Base-by-base conservation (phyloP, 257 asterid genomes). In the Anisodus acutangulus region DNA sequence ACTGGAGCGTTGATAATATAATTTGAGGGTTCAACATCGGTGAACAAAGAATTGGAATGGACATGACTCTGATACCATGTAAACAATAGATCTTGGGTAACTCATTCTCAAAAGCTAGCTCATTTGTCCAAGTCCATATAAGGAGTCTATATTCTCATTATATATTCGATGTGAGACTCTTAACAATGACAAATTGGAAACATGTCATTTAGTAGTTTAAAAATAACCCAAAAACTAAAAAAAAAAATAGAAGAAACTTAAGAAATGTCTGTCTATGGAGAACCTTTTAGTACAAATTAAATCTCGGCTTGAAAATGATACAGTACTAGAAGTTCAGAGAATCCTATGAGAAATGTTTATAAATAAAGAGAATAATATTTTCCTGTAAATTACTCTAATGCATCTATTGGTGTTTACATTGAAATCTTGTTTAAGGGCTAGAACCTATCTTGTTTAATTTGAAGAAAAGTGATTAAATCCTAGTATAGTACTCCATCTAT, bases 371-470 rank as follows among this genome's bases (percentile, higher is more conserved):
- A 68, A 15, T 6, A 3, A 37, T 68, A 68, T 37, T 68, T 68
- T 68, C 76, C 22, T 37, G 59, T 15, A 19, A 70, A 43, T 43
- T 71, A 71, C 79, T 71, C 79, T 71, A 47, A 72, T 72, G 54
- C 53, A 57, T 57, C 19, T 57, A 57, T 51, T 51, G 57, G 60
- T 68, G 39, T 71, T 43, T 70, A 22, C 22, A 70, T n/a, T 41
- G 79, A 19, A 17, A 8, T 70, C 76, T 67, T 67, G 9, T 67
- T 67, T 68, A 22, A 68, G 10, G 35, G 76, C 4, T 67, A 37
- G 19, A 67, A 67, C 76, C 51, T 11, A 16, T 35, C 8, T 66
- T 66, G n/a, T 39, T 16, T 15, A 68, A 6, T 68, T 68, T 39
- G 12, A 68, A 15, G 26, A 37, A 6, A 59, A 16, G 7, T 16